phyloP scores from a whole-genome alignment of 1,139 yeast genomes.

The Debaryomyces subglobosus region DNA sequence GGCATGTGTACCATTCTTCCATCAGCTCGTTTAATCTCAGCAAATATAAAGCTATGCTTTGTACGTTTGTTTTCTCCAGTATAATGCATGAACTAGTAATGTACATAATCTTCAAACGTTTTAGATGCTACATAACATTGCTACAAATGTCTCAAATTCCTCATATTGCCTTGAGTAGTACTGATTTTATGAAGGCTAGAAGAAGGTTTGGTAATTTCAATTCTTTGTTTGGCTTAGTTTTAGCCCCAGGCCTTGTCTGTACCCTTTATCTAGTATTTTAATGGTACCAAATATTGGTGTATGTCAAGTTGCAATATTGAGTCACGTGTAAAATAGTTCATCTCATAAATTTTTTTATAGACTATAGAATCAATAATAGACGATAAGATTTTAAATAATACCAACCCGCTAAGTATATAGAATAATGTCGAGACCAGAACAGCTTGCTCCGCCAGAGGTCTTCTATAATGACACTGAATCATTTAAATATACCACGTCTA shows the following conservation, averaged over 20 bases:
- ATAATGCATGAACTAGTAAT: conserved; percentile 88
- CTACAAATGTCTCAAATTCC: conserved; percentile 88
- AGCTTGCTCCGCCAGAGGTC: conserved; percentile 95
- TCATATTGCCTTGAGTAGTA: conserved; percentile 54
- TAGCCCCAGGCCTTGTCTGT: conserved; percentile 90
- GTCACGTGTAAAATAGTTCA: conserved; percentile 7
- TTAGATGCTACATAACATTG: conserved; percentile 77
- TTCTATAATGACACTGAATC: conserved; percentile 92
- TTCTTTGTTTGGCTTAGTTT: conserved; percentile 90
- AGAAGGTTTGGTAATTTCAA: conserved; percentile 74
- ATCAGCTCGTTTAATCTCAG: conserved; percentile 73
- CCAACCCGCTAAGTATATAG: not conserved
- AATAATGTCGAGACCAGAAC: conserved; percentile 94
- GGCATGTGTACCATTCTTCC: conserved; percentile 96
- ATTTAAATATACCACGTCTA: conserved; percentile 82
- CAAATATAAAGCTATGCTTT: conserved; percentile 68
- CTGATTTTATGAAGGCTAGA: conserved; percentile 53
- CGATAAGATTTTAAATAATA: not conserved
- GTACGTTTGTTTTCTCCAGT: conserved; percentile 83
- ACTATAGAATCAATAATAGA: not conserved
- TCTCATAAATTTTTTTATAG: conserved; percentile 7
- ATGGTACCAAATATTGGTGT: not conserved
- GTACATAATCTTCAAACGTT: conserved; percentile 79
- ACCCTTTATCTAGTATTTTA: conserved; percentile 79
- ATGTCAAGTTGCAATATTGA: not conserved